Percentiles rank a stretch among this genome's conserved stretches.
These are phyloP conservation scores for Candida neerlandica DNA, from an alignment of 1,139 yeast genomes.

Conservation along the genomic window DNA sequence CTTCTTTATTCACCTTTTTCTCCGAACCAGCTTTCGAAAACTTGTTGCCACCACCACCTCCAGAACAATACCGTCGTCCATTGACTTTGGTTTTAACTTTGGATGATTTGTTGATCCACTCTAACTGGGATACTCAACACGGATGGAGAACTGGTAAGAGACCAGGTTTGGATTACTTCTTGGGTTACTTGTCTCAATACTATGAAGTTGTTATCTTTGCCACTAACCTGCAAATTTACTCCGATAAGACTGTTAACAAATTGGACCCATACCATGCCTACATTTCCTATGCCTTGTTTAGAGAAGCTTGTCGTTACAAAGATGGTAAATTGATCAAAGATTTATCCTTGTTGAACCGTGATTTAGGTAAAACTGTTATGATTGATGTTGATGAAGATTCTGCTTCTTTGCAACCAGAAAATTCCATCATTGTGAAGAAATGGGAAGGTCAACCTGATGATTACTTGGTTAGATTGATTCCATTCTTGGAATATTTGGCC, in stretches of 20 bases:
- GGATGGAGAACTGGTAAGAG: conserved; percentile 99
- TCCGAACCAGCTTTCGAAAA: conserved; percentile 94
- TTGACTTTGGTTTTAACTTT: conserved; percentile 84
- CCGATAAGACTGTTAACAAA: conserved; percentile 82
- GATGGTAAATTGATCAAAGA: conserved; percentile 90
- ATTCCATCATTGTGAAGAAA: conserved; percentile 77
- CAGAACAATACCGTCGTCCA: conserved; percentile 92
- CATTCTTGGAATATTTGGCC: conserved; percentile 92
- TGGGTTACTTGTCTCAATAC: conserved; percentile 91
- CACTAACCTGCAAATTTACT: conserved; percentile 80
- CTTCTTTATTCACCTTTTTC: conserved; percentile 79
- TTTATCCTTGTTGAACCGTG: conserved; percentile 86
- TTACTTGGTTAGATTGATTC: conserved; percentile 74
- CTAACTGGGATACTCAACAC: conserved; percentile 86
- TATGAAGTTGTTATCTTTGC: conserved; percentile 93
- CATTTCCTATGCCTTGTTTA: conserved; percentile 81
- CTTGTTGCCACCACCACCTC: conserved; percentile 83
- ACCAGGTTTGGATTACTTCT: conserved; percentile 96
- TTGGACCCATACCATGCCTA: conserved; percentile 93
- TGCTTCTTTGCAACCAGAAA: conserved; percentile 85
- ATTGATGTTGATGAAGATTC: conserved; percentile 78
- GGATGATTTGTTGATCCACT: conserved; percentile 88
- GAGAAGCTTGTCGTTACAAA: conserved; percentile 89
- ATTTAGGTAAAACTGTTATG: conserved; percentile 74
- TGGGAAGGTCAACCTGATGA: conserved; percentile 92